Base-by-base conservation (phyloP, 2,329 filamentous ascomycete genomes). In the Chrysoporthe cubensis region DNA sequence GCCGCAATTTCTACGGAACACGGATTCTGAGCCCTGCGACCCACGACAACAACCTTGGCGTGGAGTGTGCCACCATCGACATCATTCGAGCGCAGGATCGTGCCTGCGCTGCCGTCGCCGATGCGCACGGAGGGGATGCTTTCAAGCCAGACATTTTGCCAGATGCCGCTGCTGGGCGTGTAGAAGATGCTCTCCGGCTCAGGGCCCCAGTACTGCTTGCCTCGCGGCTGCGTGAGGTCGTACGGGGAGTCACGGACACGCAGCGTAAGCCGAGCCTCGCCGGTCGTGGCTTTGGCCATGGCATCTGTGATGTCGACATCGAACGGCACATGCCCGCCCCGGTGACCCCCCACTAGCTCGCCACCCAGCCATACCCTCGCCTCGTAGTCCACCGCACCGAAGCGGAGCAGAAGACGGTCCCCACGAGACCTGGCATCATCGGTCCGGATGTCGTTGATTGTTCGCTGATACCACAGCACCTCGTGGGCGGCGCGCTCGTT, bases 181-280 rank as follows among this genome's bases (percentile, higher is more conserved):
- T 87, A 87, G 72, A 87, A 88, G 72, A 87, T 87, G 63, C 83
- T 85, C 74, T 89, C 86, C 0, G 87, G 85, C 75, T 87, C 81
- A 1, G 85, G 84, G 3, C 81, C 83, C 87, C 87, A 89, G 73
- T 88, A 89, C 76, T 91, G 89, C 75, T 91, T 91, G 0, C 89
- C 89, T 43, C 89, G 81, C 1, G 87, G 89, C 75, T 91, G 89
- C 0, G 85, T 84, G 8, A 90, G 77, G 69, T 91, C 89, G 68
- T 84, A 85, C 0, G 88, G 86, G 0, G 88, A 90, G 75, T 91
- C 89, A 50, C 84, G 85, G 0, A 90, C 85, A 3, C 89, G 81
- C 3, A 91, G 65, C 0, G 85, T 87, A 4, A 91, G 73, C 1
- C 81, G 78, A 11, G 72, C 74, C 0, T 74, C 71, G 18, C 76